A percentile compares a stretch with the other conserved stretches of the same genome.
phyloP scores from a whole-genome alignment of 2,329 filamentous ascomycete genomes.

The Lasiodiplodia theobromae region DNA sequence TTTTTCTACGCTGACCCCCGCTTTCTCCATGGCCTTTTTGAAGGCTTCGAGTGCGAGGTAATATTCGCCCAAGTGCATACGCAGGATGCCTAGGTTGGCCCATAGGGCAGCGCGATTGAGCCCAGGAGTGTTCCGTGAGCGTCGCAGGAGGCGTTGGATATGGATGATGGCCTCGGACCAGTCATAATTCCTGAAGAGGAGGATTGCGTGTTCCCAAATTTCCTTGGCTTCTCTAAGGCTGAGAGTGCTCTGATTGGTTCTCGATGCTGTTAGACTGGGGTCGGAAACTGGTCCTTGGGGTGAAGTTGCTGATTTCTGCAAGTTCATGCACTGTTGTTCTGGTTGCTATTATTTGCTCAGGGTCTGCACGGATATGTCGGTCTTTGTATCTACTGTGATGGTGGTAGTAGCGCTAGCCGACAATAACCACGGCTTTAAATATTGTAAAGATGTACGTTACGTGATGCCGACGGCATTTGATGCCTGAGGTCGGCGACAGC shows the following conservation, averaged over 20 bases:
- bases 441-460: not conserved
- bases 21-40: conserved; percentile 9
- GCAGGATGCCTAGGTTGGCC: conserved; percentile 29
- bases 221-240: conserved; percentile 15
- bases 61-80: conserved; percentile 22
- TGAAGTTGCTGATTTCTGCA: conserved; percentile 13
- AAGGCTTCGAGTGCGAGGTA: conserved; percentile 25
- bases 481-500: not conserved
- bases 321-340: conserved; percentile 6
- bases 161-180: conserved; percentile 20
- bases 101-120: conserved; percentile 20
- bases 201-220: conserved; percentile 20
- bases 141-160: conserved; percentile 20
- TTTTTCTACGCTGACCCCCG: not conserved
- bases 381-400: not conserved
- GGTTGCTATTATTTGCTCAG: not conserved
- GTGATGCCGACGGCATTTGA: not conserved
- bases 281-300: not conserved
- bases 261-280: not conserved
- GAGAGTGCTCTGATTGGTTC: not conserved
- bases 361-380: not conserved
- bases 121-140: not conserved
- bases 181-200: conserved; percentile 23
- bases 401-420: not conserved
- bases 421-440: not conserved